Percentiles rank a stretch among this genome's conserved stretches.
These are phyloP conservation scores for Apiotrichum sp. DNA, from an alignment of 1,284 basidiomycete genomes.

Conservation along the genomic window DNA sequence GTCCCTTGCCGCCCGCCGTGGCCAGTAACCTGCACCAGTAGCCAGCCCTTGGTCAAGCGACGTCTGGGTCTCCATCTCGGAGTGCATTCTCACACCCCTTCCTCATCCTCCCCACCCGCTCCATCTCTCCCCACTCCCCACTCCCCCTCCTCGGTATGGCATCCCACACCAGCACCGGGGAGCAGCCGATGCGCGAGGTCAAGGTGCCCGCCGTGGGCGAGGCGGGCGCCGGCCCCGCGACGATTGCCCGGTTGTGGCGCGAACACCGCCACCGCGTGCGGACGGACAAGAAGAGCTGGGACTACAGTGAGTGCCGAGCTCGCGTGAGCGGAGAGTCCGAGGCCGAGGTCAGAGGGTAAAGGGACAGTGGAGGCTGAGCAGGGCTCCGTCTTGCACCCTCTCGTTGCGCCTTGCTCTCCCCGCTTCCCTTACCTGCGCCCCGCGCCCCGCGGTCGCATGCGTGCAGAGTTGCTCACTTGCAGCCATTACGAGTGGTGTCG, in stretches of 20 bases:
- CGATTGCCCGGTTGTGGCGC: slow-evolving; percentile 24
- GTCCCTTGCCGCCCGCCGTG: too few species aligned
- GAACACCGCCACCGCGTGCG: slow-evolving; percentile 52
- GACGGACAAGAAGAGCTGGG: slow-evolving; percentile 62
- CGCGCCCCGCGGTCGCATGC: neutral
- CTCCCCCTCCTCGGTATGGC: neutral
- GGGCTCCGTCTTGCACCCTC: too few species aligned
- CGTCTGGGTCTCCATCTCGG: too few species aligned
- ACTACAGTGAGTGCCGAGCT: slow-evolving; percentile 52
- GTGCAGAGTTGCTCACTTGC: neutral
- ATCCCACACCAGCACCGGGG: neutral
- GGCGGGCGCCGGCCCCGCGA: slow-evolving; percentile 2
- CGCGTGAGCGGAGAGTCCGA: neutral
- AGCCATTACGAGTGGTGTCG: slow-evolving; percentile 58
- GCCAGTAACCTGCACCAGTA: too few species aligned
- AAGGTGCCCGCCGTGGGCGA: neutral
- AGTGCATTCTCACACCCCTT: too few species aligned
- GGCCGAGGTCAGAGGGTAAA: too few species aligned
- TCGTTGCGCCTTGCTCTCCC: neutral
- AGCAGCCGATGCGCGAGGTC: neutral
- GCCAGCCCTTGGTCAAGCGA: too few species aligned
- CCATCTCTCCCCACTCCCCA: too few species aligned
- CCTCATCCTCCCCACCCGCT: too few species aligned
- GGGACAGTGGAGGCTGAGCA: too few species aligned
- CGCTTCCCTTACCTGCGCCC: neutral